phyloP scores from a whole-genome alignment of 2,329 filamentous ascomycete species.

The Diaporthe vexans region DNA sequence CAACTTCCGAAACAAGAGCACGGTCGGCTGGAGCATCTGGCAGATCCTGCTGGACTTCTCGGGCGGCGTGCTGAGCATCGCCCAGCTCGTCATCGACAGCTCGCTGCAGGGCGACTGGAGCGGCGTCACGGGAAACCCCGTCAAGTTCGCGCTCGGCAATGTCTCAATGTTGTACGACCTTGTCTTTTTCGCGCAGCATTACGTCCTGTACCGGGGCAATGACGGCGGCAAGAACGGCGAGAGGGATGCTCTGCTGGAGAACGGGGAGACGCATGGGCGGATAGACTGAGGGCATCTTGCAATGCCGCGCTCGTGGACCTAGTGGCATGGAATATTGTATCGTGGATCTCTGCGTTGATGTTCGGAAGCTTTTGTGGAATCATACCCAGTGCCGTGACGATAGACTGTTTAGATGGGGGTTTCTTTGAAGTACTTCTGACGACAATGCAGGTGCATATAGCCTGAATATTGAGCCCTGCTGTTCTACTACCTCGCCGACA shows the following conservation, averaged over 20 bases:
- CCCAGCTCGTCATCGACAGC: slow-evolving; percentile 88
- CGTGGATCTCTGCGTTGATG: not conserved
- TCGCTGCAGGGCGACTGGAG: slow-evolving; percentile 89
- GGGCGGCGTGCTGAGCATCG: slow-evolving; percentile 85
- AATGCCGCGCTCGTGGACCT: not conserved
- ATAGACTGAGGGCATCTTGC: slow-evolving; percentile 47
- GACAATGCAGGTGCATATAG: not conserved
- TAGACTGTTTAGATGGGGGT: not conserved
- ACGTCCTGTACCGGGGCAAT: slow-evolving; percentile 75
- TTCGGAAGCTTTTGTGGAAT: not conserved
- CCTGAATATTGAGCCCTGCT: not conserved
- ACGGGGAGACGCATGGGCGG: slow-evolving; percentile 49
- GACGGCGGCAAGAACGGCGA: slow-evolving; percentile 51
- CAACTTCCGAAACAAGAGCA: slow-evolving; percentile 89
- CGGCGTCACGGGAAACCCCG: slow-evolving; percentile 90
- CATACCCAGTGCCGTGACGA: slow-evolving; percentile 7
- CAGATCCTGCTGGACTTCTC: slow-evolving; percentile 87
- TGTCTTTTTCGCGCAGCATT: slow-evolving; percentile 91
- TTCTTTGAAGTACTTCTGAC: not conserved
- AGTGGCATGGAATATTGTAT: not conserved
- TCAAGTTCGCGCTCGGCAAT: slow-evolving; percentile 90
- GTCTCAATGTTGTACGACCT: slow-evolving; percentile 88
- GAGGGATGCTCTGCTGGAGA: slow-evolving; percentile 54
- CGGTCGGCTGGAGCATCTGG: slow-evolving; percentile 87
- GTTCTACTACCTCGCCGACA: not conserved